Base-by-base conservation (phyloP, 1,284 basidiomycete genomes). In the Irpex rosettiformis region DNA sequence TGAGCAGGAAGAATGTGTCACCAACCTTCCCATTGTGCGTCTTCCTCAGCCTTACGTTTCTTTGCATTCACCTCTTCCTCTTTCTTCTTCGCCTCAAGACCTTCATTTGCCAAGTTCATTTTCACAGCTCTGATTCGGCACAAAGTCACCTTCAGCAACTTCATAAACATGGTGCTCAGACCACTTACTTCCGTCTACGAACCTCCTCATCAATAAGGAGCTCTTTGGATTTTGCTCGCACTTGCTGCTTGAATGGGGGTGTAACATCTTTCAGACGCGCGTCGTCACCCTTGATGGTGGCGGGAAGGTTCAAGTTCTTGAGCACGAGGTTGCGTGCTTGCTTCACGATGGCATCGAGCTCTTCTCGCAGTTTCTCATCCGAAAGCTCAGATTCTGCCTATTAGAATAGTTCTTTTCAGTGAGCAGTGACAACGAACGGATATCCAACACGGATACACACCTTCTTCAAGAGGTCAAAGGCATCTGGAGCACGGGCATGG, bases 101-200 rank as follows among this genome's bases (percentile, higher is more conserved):
- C 91, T 72, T 93, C 91, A 65, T 93, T 93, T 3, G 91, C 91
- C 52, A 93, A 73, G 67, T 92, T 92, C 85, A 92, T 86, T 75
- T 93, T 93, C 64, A 92, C 74, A 2, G 90, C 89, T 67, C 90
- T 92, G 61, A n/a, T 55, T 24, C 27, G 57, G 21, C 16, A 40
- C n/a, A 40, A 55, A 10, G 5, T 52, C 8, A 18, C 13, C 10
- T 13, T 51, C 43, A 45, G 37, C 28, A 25, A 57, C 56, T n/a
- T n/a, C n/a, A n/a, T n/a, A n/a, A n/a, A n/a, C n/a, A n/a, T n/a
- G n/a, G 16, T 22, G 33, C 24, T 11, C 27, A 52, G 18, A 13
- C 8, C 27, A 75, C 86, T 65, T 63, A 91, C 90, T 89, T 91
- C 64, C 91, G 78, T 66, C 90, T 77, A 52, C 90, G 76, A 16